Conservation (phyloP, 75 land plant genomes). For the Sequoiadendron giganteum region DNA sequence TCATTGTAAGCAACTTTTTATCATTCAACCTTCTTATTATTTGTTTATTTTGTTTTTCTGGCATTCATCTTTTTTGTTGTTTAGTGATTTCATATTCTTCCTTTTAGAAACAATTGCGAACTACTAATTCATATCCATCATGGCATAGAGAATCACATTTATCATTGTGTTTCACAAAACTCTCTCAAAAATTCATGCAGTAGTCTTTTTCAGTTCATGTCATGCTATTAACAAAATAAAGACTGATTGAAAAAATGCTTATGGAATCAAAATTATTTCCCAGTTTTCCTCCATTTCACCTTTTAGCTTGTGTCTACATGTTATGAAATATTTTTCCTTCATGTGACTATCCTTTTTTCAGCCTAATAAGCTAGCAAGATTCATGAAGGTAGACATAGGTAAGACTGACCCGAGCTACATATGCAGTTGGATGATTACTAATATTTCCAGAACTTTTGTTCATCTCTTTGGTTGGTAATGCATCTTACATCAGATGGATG, state of each 20-base stretch:
- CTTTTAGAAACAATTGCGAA: background rate
- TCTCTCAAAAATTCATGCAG: background rate
- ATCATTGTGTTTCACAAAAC: background rate
- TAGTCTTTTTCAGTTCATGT: background rate
- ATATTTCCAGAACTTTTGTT: background rate
- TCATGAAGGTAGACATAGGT: background rate
- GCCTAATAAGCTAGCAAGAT: background rate
- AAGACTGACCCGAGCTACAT: background rate
- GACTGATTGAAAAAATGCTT: background rate
- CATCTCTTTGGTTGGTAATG: background rate
- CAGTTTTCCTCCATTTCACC: background rate
- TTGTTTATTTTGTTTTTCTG: background rate
- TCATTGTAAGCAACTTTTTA: constrained; percentile 1
- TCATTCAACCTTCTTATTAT: background rate
- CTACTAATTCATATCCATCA: background rate
- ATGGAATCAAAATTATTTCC: background rate
- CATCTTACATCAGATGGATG: background rate
- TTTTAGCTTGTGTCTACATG: background rate
- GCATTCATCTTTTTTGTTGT: background rate
- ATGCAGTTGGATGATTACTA: background rate
- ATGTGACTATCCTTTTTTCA: background rate
- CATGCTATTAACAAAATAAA: background rate
- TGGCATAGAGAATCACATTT: background rate
- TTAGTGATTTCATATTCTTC: background rate
- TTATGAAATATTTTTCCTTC: background rate